phyloP scores from a whole-genome alignment of 2,329 filamentous ascomycete species.

The Chalara sp. region DNA sequence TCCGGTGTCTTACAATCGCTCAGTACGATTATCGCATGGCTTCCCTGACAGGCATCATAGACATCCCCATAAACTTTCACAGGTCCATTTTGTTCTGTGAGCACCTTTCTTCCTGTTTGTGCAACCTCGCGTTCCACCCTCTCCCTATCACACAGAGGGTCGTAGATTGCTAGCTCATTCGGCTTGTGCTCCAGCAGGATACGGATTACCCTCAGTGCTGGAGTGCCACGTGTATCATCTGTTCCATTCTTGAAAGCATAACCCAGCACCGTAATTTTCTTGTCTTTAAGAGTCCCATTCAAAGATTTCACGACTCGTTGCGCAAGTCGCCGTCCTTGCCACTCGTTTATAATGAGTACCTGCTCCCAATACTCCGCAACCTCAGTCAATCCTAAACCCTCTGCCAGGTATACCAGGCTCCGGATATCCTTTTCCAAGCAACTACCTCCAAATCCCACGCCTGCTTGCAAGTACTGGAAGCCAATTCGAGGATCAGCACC shows the following conservation, averaged over 20 bases:
- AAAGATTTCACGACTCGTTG: slow-evolving; percentile 58
- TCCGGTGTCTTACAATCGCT: slow-evolving; percentile 48
- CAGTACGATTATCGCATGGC: slow-evolving; percentile 42
- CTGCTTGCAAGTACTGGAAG: slow-evolving; percentile 64
- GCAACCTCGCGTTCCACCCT: slow-evolving; percentile 35
- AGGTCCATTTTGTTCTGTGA: slow-evolving; percentile 23
- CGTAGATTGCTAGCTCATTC: slow-evolving; percentile 59
- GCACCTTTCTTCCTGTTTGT: slow-evolving; percentile 21
- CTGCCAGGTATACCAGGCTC: slow-evolving; percentile 66
- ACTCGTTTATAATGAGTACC: slow-evolving; percentile 72
- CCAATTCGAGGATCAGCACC: slow-evolving; percentile 69
- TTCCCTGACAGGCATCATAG: slow-evolving; percentile 37
- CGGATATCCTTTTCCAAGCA: slow-evolving; percentile 80
- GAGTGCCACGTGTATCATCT: slow-evolving; percentile 65
- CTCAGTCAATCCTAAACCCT: slow-evolving; percentile 61
- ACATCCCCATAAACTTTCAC: slow-evolving; percentile 35
- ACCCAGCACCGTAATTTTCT: slow-evolving; percentile 67
- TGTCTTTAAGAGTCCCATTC: slow-evolving; percentile 61
- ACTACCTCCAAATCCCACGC: slow-evolving; percentile 71
- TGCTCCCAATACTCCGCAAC: slow-evolving; percentile 71
- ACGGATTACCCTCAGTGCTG: slow-evolving; percentile 61
- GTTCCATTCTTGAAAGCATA: slow-evolving; percentile 80
- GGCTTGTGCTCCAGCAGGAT: slow-evolving; percentile 58
- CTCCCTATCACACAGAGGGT: slow-evolving; percentile 43
- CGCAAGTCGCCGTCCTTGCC: slow-evolving; percentile 63